These are phyloP conservation scores for Backusella tuberculispora DNA, from an alignment of 192 early-diverging fungal genomes.

Conservation along the genomic window DNA sequence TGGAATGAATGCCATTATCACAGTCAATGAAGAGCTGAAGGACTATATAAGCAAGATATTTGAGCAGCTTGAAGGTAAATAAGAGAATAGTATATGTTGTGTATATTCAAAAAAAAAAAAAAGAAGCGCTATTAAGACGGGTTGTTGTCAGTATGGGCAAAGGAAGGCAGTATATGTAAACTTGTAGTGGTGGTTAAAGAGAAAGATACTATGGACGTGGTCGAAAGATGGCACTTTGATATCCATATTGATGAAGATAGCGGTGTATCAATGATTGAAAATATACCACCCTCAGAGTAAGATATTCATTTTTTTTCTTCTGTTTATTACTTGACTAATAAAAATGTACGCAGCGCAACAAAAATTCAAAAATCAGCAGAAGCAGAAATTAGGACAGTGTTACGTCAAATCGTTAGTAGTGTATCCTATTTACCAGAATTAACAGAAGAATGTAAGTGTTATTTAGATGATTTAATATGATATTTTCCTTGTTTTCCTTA, in stretches of 20 bases:
- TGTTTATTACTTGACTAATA: not conserved
- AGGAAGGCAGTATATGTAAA: slow-evolving; percentile 73
- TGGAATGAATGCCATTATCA: slow-evolving; percentile 83
- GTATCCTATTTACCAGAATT: slow-evolving; percentile 91
- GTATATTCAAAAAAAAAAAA: not conserved
- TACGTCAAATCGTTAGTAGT: slow-evolving; percentile 89
- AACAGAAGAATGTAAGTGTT: slow-evolving; percentile 75
- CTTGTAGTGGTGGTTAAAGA: slow-evolving; percentile 88
- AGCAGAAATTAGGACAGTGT: slow-evolving; percentile 64
- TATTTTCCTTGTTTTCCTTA: not conserved
- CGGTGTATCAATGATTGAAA: slow-evolving; percentile 19
- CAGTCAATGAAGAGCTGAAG: slow-evolving; percentile 71
- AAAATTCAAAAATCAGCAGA: not conserved
- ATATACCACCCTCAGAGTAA: slow-evolving; percentile 19
- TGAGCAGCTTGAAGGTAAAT: slow-evolving; percentile 77
- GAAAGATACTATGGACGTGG: slow-evolving; percentile 78
- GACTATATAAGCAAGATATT: slow-evolving; percentile 79
- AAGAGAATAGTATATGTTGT: not conserved
- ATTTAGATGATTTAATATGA: not conserved
- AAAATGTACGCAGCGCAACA: not conserved
- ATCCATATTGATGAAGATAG: slow-evolving; percentile 67
- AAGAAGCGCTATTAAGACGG: not conserved
- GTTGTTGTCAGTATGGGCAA: slow-evolving; percentile 68
- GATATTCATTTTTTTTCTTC: not conserved
- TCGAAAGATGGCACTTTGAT: slow-evolving; percentile 97